These are phyloP conservation scores for Fistulifera solaris DNA, from an alignment of 108 stramenopile species.

Conservation along the genomic window DNA sequence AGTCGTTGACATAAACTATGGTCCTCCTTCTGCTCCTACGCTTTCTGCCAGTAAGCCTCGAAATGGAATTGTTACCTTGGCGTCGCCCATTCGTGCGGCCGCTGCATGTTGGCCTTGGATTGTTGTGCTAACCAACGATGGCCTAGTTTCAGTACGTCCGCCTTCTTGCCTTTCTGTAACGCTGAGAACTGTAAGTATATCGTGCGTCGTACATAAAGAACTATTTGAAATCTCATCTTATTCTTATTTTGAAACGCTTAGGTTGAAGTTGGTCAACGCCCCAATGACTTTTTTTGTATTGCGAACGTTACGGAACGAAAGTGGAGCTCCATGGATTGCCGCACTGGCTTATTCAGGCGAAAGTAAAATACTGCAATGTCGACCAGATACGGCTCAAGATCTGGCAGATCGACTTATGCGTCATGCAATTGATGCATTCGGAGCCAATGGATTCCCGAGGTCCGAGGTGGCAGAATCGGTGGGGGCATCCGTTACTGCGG, in stretches of 20 bases:
- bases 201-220: too few relatives aligned
- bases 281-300: constrained; percentile 78
- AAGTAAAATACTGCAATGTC: constrained; percentile 44
- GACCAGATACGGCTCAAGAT: constrained; percentile 63
- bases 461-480: constrained; percentile 75
- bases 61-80: constrained; percentile 43
- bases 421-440: constrained; percentile 82
- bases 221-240: too few relatives aligned
- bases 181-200: constrained; percentile 38
- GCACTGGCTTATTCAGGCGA: constrained; percentile 58
- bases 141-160: constrained; percentile 63
- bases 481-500: constrained; percentile 67
- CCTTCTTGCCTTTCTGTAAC: constrained; percentile 72
- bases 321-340: constrained; percentile 29
- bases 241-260: too few relatives aligned
- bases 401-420: constrained; percentile 80
- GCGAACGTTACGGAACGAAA: constrained; percentile 22
- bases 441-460: constrained; percentile 75
- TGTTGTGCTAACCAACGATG: constrained; percentile 66
- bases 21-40: constrained; percentile 4
- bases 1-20: constrained; percentile 47
- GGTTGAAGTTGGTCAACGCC: constrained; percentile 73
- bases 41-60: constrained; percentile 28
- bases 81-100: constrained; percentile 65
- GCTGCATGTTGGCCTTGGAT: constrained; percentile 47